Evolutionary conservation across 768 basidiomycete genomes (phyloP), one percentile per base, ranked within the genome.

Genomic region (Termitomyces sp.): DNA sequence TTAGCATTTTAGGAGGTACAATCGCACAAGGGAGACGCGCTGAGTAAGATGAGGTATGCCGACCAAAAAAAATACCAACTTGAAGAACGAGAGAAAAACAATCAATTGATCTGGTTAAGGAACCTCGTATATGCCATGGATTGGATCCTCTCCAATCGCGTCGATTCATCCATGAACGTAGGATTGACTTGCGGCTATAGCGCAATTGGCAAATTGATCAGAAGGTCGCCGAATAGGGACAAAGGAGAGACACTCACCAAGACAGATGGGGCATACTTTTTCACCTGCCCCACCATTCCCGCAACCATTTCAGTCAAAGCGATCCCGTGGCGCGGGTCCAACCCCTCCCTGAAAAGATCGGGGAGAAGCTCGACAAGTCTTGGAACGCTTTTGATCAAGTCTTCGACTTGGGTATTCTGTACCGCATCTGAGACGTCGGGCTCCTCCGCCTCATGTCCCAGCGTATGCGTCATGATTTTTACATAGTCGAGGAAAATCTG

Each of bases 401-500:
- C 81, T 4, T 90, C 87, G 3, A 89, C 71, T 60, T 87, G 85
- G 6, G 70, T 69, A 27, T 73, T 72, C 47, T 82, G 77, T 5
- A 71, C 65, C 1, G 74, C 75, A 58, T 84, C 83, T 2, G 79
- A 76, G 2, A 78, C 63, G 0, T 73, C 68, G 23, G 77, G 73
- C 34, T 77, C 78, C 42, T 81, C 71, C 10, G 35, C 42, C 44
- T 25, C 52, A 42, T 89, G 69, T 54, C 80, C 76, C 0, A 86
- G 84, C 4, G 90, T 70, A 37, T 81, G 80, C 0, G 75, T 82
- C 77, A 87, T 80, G 14, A 82, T 79, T 57, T 85, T 77, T 1
- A 77, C 84, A 45, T 90, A 93, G 60, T 93, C 91, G 47, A 92
- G 66, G 70, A 88, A 84, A 3, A 80, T 74, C 90, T 92, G 41